These are phyloP conservation scores for Sporopachydermia quercuum DNA, from an alignment of 805 yeast species.

Conservation along the genomic window DNA sequence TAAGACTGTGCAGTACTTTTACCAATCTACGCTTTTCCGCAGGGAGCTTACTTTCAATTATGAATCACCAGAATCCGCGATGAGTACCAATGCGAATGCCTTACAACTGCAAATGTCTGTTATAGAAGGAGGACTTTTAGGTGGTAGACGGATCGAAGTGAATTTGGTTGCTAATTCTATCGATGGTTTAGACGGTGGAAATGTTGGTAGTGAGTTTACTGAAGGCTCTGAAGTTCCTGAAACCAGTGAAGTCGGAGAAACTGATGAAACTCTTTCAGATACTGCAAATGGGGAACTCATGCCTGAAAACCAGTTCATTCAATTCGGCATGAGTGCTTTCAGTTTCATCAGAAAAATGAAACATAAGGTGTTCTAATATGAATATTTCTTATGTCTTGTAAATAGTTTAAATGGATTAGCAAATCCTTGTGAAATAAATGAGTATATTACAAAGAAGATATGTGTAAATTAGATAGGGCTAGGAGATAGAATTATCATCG, in stretches of 20 bases:
- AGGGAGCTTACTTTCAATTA: constrained; percentile 29
- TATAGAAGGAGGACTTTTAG: constrained; percentile 43
- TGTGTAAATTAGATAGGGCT: too few relatives aligned
- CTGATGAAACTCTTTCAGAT: constrained; percentile 9
- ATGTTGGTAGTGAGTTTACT: too few relatives aligned
- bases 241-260: constrained; percentile 4
- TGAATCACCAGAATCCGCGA: constrained; percentile 13
- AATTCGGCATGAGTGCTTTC: background rate
- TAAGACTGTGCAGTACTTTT: constrained; percentile 26
- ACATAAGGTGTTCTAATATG: too few relatives aligned
- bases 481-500: too few relatives aligned
- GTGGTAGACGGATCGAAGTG: constrained; percentile 38
- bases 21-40: constrained; percentile 27
- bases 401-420: too few relatives aligned
- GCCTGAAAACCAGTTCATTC: background rate
- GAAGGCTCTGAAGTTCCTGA: constrained; percentile 6
- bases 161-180: constrained; percentile 27
- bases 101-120: constrained; percentile 29
- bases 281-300: too few relatives aligned
- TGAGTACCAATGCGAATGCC: constrained; percentile 11
- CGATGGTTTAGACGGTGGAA: too few relatives aligned
- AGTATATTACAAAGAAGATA: too few relatives aligned
- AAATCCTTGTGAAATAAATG: too few relatives aligned
- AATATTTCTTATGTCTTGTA: too few relatives aligned
- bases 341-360: background rate